Evolutionary conservation across 805 yeast species (phyloP).

Genomic region (Wickerhamomyces chambardii): DNA sequence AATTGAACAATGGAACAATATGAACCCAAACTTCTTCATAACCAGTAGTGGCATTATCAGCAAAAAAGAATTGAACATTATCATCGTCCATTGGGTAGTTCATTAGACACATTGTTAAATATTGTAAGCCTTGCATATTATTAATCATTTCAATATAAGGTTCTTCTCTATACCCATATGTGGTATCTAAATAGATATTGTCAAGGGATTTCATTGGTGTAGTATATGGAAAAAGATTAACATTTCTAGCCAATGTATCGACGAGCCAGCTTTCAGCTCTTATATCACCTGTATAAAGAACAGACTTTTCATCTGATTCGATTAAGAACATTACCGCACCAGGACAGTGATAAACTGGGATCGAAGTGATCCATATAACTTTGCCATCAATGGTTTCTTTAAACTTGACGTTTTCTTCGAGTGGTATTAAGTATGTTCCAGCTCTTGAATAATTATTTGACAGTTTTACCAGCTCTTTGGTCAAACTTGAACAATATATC

Average conservation of each 20-base stretch:
- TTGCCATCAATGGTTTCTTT: slow-evolving; percentile 9
- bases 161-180: slow-evolving; percentile 39
- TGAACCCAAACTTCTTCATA: slow-evolving; percentile 46
- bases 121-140: slow-evolving; percentile 31
- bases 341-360: slow-evolving; percentile 50
- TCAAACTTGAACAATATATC: slow-evolving; percentile 38
- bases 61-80: slow-evolving; percentile 30
- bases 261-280: slow-evolving; percentile 49
- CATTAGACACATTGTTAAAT: slow-evolving; percentile 23
- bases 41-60: slow-evolving; percentile 31
- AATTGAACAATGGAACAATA: slow-evolving; percentile 16
- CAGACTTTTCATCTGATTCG: slow-evolving; percentile 22
- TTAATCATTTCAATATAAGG: slow-evolving; percentile 36
- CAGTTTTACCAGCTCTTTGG: slow-evolving; percentile 16
- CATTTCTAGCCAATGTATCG: slow-evolving; percentile 25
- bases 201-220: slow-evolving; percentile 24
- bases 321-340: slow-evolving; percentile 49
- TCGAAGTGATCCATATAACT: slow-evolving; percentile 27
- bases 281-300: slow-evolving; percentile 48
- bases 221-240: slow-evolving; percentile 32
- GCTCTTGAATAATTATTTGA: slow-evolving; percentile 4
- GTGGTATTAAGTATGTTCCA: slow-evolving; percentile 9
- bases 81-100: slow-evolving; percentile 26
- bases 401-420: slow-evolving; percentile 10
- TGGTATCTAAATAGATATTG: slow-evolving; percentile 44